phyloP scores from a whole-genome alignment of 2,329 filamentous ascomycete species.

The Aaosphaeria pasadenensis region DNA sequence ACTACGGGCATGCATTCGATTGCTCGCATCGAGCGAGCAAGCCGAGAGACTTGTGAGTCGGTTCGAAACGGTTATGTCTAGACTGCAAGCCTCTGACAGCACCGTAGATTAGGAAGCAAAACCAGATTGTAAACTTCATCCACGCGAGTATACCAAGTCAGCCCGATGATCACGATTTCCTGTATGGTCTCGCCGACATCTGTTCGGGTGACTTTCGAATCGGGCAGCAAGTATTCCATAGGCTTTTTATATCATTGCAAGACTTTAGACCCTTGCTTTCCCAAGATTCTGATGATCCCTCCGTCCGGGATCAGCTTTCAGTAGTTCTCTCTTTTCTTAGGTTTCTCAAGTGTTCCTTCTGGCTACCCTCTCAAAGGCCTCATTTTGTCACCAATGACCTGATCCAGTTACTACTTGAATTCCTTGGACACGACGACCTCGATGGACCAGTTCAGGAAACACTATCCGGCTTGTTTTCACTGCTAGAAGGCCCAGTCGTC shows the following conservation, averaged over 20 bases:
- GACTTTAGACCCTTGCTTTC: no score
- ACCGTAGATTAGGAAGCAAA: no score
- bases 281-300: no score
- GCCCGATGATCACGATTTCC: conserved; percentile 9
- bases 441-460: conserved; percentile 21
- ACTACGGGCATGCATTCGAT: conserved; percentile 17
- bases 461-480: conserved; percentile 23
- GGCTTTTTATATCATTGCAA: no score
- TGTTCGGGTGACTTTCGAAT: conserved; percentile 11
- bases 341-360: conserved; percentile 31
- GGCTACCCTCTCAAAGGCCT: conserved; percentile 16
- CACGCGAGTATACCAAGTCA: conserved; percentile 14
- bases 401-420: conserved; percentile 13
- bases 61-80: neutral
- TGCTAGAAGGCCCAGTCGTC: conserved; percentile 8
- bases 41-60: conserved; percentile 1
- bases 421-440: conserved; percentile 17
- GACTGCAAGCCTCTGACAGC: no score
- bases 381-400: conserved; percentile 18
- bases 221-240: neutral
- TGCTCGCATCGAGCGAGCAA: conserved; percentile 9
- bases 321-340: conserved; percentile 15
- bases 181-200: conserved; percentile 24
- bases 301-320: conserved; percentile 5
- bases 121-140: conserved; percentile 7